These are phyloP conservation scores for Fusarium sp. DNA, from an alignment of 2,329 filamentous ascomycete species.

Conservation along the genomic window DNA sequence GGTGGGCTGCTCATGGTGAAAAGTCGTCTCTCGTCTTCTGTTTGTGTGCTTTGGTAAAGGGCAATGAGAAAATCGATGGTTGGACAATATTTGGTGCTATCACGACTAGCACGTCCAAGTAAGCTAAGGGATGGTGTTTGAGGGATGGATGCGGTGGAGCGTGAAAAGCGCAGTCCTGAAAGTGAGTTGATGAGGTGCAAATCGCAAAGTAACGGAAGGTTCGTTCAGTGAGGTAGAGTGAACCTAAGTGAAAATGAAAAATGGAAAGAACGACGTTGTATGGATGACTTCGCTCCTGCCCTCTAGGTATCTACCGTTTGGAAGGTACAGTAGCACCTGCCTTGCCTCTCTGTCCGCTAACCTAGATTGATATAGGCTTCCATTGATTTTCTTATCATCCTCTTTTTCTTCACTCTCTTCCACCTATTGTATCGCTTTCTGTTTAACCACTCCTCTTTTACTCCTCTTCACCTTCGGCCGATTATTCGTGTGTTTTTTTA, in stretches of 20 bases:
- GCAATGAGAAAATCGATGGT: background rate
- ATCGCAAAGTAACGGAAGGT: background rate
- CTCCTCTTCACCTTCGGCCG: conserved; percentile 14
- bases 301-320: background rate
- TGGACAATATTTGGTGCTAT: conserved; percentile 13
- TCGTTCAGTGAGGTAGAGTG: background rate
- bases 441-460: conserved; percentile 25
- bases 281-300: conserved; percentile 25
- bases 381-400: conserved; percentile 6
- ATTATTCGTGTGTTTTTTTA: conserved; percentile 14
- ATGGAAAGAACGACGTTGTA: background rate
- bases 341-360: conserved; percentile 23
- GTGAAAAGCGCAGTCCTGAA: conserved; percentile 5
- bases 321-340: background rate
- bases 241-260: background rate
- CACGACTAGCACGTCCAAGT: conserved; percentile 4
- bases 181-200: background rate
- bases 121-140: conserved; percentile 9
- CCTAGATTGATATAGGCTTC: conserved; percentile 30
- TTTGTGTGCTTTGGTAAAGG: background rate
- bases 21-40: background rate
- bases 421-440: conserved; percentile 9
- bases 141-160: conserved; percentile 12
- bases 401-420: conserved; percentile 3
- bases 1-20: conserved; percentile 49